Conservation (phyloP, 1,139 yeast genomes). For the Geotrichum histeridarum region DNA sequence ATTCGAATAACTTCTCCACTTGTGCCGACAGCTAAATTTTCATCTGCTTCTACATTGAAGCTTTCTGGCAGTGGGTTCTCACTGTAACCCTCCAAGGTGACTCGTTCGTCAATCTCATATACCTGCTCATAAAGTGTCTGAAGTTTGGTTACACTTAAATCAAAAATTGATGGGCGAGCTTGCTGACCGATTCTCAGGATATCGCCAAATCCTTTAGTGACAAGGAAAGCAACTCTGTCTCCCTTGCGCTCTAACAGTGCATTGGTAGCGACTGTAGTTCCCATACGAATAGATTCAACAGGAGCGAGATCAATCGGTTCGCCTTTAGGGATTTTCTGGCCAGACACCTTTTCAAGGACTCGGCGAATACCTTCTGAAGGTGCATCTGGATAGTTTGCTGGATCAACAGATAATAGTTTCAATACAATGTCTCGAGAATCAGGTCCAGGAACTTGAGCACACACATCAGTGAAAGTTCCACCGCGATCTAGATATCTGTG, state of each 20-base stretch:
- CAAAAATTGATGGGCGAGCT: constrained; percentile 65
- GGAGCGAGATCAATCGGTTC: constrained; percentile 44
- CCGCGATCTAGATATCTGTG: constrained; percentile 36
- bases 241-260: constrained; percentile 69
- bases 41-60: constrained; percentile 31
- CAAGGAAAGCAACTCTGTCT: constrained; percentile 55
- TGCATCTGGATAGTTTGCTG: constrained; percentile 79
- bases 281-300: constrained; percentile 62
- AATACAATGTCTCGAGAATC: constrained; percentile 51
- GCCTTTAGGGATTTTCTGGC: constrained; percentile 43
- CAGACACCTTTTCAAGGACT: constrained; percentile 56
- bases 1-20: constrained; percentile 63
- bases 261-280: constrained; percentile 78
- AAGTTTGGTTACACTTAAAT: constrained; percentile 54
- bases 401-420: constrained; percentile 81
- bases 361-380: constrained; percentile 87
- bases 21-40: constrained; percentile 46
- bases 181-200: constrained; percentile 65
- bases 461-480: constrained; percentile 86
- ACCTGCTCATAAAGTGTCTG: constrained; percentile 58
- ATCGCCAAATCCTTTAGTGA: constrained; percentile 65
- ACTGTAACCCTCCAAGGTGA: constrained; percentile 60
- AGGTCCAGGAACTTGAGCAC: constrained; percentile 43
- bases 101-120: constrained; percentile 66
- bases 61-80: constrained; percentile 49